A percentile compares a stretch with the other conserved stretches of the same genome.
These are phyloP conservation scores for Arbutus unedo DNA, from an alignment of 148 eudicot species.

Conservation along the genomic window DNA sequence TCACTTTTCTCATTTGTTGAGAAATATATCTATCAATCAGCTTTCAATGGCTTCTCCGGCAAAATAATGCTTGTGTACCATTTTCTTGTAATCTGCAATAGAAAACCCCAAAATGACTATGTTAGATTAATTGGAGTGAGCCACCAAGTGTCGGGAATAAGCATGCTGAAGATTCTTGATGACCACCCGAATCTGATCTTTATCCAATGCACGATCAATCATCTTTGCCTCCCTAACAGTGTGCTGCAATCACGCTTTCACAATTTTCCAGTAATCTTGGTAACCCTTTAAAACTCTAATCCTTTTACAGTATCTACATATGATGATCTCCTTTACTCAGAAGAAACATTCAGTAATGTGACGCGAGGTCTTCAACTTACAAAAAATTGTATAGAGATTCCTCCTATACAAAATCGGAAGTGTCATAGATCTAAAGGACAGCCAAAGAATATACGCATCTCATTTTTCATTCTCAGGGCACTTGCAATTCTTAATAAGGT, in stretches of 20 bases:
- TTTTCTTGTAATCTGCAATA: constrained; percentile 43
- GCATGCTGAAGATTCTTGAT: too few relatives aligned
- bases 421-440: neutral
- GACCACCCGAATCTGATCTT: too few relatives aligned
- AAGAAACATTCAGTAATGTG: neutral
- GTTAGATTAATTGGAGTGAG: neutral
- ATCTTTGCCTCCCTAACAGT: too few relatives aligned
- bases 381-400: neutral
- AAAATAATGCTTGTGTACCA: constrained; percentile 38
- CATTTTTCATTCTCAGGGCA: neutral
- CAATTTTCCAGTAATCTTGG: neutral
- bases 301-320: neutral
- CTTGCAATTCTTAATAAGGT: neutral
- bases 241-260: neutral
- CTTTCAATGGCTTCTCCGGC: constrained; percentile 35
- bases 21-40: constrained; percentile 18
- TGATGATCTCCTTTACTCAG: neutral
- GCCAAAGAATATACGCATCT: neutral
- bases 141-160: too few relatives aligned
- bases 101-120: neutral
- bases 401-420: neutral
- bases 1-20: neutral
- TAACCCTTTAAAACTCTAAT: neutral
- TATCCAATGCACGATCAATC: too few relatives aligned
- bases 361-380: too few relatives aligned